Conservation (phyloP, 352 stramenopile genomes). For the Phytophthora pini region DNA sequence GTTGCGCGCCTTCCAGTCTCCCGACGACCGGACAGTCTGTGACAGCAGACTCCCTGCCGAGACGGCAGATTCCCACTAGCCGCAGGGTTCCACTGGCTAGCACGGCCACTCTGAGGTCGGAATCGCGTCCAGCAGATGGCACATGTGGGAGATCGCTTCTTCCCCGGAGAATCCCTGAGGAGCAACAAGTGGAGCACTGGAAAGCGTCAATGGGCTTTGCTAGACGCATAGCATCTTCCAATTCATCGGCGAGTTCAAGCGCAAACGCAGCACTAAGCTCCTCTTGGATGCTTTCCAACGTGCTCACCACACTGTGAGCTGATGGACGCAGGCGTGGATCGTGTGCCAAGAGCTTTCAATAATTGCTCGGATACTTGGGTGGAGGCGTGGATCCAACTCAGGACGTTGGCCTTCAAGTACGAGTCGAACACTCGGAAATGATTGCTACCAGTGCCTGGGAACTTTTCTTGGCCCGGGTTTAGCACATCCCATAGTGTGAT, state of each 20-base stretch:
- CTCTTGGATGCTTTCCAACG: constrained; percentile 57
- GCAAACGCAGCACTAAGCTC: constrained; percentile 50
- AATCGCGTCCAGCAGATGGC: constrained; percentile 54
- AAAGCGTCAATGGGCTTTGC: constrained; percentile 40
- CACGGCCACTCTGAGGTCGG: constrained; percentile 49
- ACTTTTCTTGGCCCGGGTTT: constrained; percentile 62
- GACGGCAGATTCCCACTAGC: constrained; percentile 24
- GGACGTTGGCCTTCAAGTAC: constrained; percentile 59
- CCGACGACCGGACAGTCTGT: constrained; percentile 78
- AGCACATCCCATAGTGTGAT: constrained; percentile 83
- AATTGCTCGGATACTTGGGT: constrained; percentile 45
- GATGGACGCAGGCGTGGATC: constrained; percentile 49
- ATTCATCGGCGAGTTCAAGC: constrained; percentile 44
- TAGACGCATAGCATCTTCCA: constrained; percentile 44
- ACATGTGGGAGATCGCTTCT: constrained; percentile 49
- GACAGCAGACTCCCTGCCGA: constrained; percentile 48
- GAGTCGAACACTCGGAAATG: constrained; percentile 66
- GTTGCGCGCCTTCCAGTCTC: constrained; percentile 87
- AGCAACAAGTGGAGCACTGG: constrained; percentile 29
- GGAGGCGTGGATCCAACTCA: constrained; percentile 40
- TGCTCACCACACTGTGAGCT: constrained; percentile 49
- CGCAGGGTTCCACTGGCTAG: constrained; percentile 39
- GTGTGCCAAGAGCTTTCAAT: constrained; percentile 56
- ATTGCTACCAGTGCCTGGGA: constrained; percentile 50
- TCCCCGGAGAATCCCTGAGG: constrained; percentile 48